Base-by-base conservation (phyloP, 2,329 filamentous ascomycete genomes). In the Colletotrichum gloeosporioides region DNA sequence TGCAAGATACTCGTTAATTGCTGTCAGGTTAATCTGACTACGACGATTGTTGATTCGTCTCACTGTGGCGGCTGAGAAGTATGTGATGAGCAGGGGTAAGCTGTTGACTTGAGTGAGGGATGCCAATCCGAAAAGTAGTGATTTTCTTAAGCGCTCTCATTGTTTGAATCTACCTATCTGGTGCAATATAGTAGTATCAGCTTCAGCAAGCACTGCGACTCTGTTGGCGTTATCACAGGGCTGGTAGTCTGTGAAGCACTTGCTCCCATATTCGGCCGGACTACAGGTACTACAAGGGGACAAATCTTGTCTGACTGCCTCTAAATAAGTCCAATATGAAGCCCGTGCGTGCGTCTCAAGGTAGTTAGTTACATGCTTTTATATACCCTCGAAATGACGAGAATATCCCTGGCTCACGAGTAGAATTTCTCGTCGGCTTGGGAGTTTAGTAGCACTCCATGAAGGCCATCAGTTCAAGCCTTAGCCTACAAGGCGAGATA, bases 21-120 rank as follows among this genome's bases (percentile, higher is more conserved):
- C 2, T 1, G 0, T 22, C 10, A 4, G 0, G n/a, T 0, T 22
- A 0, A 4, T 7, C n/a, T 22, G 44, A 13, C 1, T 3, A 0
- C 44, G 4, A 3, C 8, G 44, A 3, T 22, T n/a, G 39, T n/a
- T 12, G 0, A n/a, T 49, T 0, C 18, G 10, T 53, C 4, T 53
- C 44, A 13, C 0, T 22, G 10, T 13, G 4, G 44, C 44, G 22
- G n/a, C 44, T 53, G 12, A 8, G 44, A 53, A 53, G n/a, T 13
- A 4, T 22, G 44, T 12, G 44, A 36, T 34, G 32, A 16, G 2
- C 16, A 3, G 34, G 4, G 1, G 13, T 16, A 15, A 36, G 34
- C 32, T 32, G 32, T 32, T 32, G 32, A 32, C 13, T 13, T 32
- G 32, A 12, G 32, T 32, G 6, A 13, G 34, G 34, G 12, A 13